A percentile compares a stretch with the other conserved stretches of the same genome.
These are phyloP conservation scores for Saccharum hybrid DNA, from an alignment of 202 grass and related monocot species.

Conservation along the genomic window DNA sequence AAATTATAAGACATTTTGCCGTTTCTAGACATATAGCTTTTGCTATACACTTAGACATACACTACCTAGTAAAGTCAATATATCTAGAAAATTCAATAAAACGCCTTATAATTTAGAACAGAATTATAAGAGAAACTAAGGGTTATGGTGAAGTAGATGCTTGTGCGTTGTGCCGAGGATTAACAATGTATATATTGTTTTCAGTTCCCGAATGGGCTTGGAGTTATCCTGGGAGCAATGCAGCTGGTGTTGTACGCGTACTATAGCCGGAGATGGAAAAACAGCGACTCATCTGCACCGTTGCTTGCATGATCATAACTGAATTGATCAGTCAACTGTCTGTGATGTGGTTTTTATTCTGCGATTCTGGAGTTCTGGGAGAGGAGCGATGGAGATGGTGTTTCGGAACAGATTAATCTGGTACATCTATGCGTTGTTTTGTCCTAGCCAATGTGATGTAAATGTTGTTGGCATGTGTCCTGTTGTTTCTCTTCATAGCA, in stretches of 20 bases:
- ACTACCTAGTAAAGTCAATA: too few species aligned
- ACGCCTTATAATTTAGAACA: too few species aligned
- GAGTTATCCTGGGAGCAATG: slow-evolving; percentile 61
- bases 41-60: too few species aligned
- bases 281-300: slow-evolving; percentile 29
- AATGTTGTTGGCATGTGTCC: too few species aligned
- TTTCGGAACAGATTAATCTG: too few species aligned
- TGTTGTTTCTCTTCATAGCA: slow-evolving; percentile 19
- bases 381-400: background rate
- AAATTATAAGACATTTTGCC: too few species aligned
- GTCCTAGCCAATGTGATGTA: too few species aligned
- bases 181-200: background rate
- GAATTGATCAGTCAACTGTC: background rate
- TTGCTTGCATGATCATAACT: slow-evolving; percentile 50
- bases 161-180: background rate
- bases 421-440: too few species aligned
- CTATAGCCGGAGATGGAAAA: slow-evolving; percentile 65
- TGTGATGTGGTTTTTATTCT: background rate
- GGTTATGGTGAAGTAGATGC: too few species aligned
- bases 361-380: background rate
- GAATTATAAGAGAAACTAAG: too few species aligned
- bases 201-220: slow-evolving; percentile 84
- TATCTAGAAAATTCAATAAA: too few species aligned
- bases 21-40: too few species aligned
- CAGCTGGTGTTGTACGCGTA: slow-evolving; percentile 74